Percentiles rank a stretch among this genome's conserved stretches.
Conservation (phyloP, 805 yeast species). For the Saturnispora gosingensis region DNA sequence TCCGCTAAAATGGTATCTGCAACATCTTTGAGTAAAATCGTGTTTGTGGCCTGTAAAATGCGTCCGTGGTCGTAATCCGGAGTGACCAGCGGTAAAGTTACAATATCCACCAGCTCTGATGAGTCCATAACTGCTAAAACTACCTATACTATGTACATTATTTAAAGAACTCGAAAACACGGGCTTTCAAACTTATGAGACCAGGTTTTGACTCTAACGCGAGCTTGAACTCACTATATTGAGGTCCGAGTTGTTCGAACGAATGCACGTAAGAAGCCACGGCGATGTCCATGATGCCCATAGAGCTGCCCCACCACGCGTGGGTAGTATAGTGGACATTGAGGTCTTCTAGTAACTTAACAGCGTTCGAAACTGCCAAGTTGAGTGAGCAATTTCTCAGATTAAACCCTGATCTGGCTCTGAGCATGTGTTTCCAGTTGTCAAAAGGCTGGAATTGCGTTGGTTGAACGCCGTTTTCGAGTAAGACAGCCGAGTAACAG, state of each 20-base stretch:
- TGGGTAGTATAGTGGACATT: background rate
- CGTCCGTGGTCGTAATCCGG: background rate
- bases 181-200: background rate
- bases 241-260: background rate
- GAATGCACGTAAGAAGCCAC: background rate
- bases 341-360: background rate
- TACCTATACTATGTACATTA: background rate
- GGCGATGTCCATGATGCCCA: slow-evolving; percentile 1
- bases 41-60: background rate
- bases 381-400: background rate
- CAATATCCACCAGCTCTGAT: background rate
- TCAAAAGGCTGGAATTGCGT: background rate
- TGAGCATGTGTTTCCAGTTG: slow-evolving; percentile 2
- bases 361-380: background rate
- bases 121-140: background rate
- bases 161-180: slow-evolving; percentile 1
- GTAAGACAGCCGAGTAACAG: background rate
- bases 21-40: background rate
- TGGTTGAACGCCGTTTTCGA: background rate
- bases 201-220: background rate
- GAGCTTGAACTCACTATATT: background rate
- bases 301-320: background rate
- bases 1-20: background rate
- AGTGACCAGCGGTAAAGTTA: slow-evolving; percentile 1
- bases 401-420: background rate